These are phyloP conservation scores for Globisporangium orthogonon DNA, from an alignment of 352 stramenopile species.

Conservation along the genomic window DNA sequence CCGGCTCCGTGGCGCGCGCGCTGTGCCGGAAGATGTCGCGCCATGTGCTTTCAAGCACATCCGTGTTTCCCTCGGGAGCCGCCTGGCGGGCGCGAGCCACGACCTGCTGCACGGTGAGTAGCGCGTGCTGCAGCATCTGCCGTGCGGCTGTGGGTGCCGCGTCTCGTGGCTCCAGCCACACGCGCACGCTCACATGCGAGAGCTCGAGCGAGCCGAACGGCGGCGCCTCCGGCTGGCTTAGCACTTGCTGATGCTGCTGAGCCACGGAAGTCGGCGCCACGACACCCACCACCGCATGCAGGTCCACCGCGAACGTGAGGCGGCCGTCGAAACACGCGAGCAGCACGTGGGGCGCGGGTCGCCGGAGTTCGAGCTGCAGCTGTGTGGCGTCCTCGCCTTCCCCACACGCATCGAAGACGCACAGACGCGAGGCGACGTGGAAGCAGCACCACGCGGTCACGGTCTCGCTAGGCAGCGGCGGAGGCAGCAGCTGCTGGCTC, in stretches of 20 bases:
- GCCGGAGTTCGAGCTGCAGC: constrained; percentile 20
- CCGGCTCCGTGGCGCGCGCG: not conserved
- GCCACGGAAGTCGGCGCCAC: constrained; percentile 4
- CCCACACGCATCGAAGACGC: constrained; percentile 19
- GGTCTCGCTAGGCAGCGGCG: not conserved
- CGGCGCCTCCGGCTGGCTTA: too few species aligned
- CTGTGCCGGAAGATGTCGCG: constrained; percentile 19
- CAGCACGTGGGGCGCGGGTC: not conserved
- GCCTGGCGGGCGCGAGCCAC: not conserved
- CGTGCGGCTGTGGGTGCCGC: constrained; percentile 1
- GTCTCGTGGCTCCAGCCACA: constrained; percentile 29
- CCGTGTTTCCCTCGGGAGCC: not conserved
- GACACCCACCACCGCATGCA: constrained; percentile 6
- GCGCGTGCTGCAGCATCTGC: constrained; percentile 8
- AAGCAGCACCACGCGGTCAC: constrained; percentile 24
- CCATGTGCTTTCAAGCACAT: too few species aligned
- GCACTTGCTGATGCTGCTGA: not conserved
- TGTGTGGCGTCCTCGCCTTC: constrained; percentile 26
- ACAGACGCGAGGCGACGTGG: constrained; percentile 24
- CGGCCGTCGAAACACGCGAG: constrained; percentile 23
- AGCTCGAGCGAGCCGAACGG: constrained; percentile 27
- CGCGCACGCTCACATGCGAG: constrained; percentile 21
- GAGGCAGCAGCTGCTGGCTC: not conserved
- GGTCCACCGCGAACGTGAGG: constrained; percentile 19
- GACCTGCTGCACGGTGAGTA: constrained; percentile 11